Conservation (phyloP, 805 yeast species). For the Candida nanaspora region DNA sequence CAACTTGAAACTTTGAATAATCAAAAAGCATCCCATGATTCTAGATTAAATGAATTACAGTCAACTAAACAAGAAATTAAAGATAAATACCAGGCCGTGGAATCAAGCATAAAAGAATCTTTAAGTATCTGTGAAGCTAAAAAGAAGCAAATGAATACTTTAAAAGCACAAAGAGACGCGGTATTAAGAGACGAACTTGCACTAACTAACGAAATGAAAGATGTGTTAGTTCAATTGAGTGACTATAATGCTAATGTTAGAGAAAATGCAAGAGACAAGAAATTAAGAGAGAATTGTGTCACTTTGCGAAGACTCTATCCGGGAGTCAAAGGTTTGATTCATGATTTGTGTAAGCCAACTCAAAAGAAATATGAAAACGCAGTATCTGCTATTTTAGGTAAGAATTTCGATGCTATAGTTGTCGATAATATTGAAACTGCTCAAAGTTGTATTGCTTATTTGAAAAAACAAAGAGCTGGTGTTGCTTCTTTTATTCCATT, state of each 20-base stretch:
- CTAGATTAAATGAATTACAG: slow-evolving; percentile 28
- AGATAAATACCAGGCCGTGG: slow-evolving; percentile 20
- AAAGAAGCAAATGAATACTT: slow-evolving; percentile 14
- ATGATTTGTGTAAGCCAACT: slow-evolving; percentile 73
- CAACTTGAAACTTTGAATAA: slow-evolving; percentile 30
- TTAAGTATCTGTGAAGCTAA: slow-evolving; percentile 25
- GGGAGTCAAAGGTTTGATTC: slow-evolving; percentile 76
- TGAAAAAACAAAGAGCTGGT: slow-evolving; percentile 83
- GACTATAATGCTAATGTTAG: slow-evolving; percentile 71
- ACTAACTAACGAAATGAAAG: slow-evolving; percentile 57
- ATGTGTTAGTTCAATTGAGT: slow-evolving; percentile 51
- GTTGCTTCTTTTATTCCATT: slow-evolving; percentile 83
- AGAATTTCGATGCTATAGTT: slow-evolving; percentile 71
- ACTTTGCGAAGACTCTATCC: slow-evolving; percentile 69
- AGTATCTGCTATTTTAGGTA: slow-evolving; percentile 70
- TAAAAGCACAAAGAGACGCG: slow-evolving; percentile 30
- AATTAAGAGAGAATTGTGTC: slow-evolving; percentile 64
- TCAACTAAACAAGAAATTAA: slow-evolving; percentile 24
- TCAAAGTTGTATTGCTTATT: slow-evolving; percentile 64
- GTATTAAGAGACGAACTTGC: slow-evolving; percentile 44
- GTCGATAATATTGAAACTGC: slow-evolving; percentile 75
- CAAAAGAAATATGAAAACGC: slow-evolving; percentile 69
- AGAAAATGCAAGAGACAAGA: slow-evolving; percentile 65
- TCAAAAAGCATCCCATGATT: slow-evolving; percentile 27
- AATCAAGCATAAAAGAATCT: slow-evolving; percentile 19